Base-by-base conservation (phyloP, 1,284 basidiomycete species). In the Austroboletus novae-zelandiae region DNA sequence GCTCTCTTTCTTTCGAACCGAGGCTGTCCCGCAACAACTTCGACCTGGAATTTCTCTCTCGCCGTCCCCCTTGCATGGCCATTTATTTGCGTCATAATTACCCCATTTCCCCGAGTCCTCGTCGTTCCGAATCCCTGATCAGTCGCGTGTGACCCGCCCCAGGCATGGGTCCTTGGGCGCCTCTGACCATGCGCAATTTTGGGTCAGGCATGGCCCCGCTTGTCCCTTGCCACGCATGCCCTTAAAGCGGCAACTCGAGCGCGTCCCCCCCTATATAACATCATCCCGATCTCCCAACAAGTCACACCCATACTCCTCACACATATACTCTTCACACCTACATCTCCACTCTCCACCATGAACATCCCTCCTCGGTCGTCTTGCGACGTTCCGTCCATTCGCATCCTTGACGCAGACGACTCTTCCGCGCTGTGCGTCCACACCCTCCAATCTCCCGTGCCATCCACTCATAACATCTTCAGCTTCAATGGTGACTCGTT, bases 231-330 rank as follows among this genome's bases (percentile, higher is more conserved):
- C 49, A 60, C 44, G 44, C 49, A 17, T 32, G 2, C 18, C 27
- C 49, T 39, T 46, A 37, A 17, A 45, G 53, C 58, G 30, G 17
- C 51, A 41, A 54, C 51, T 5, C 25, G 2, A 44, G 27, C 29
- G 54, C 57, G 54, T 13, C 15, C 18, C 27, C 42, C 41, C 43
- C 43, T 64, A 65, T 66, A 65, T 61, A 63, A 37, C n/a, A 59
- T 14, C 20, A 9, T 29, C 42, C 23, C 34, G 17, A 32, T 49
- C 6, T n/a, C 39, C 45, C 40, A 43, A 25, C 52, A 35, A 53
- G 40, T 23, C 20, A 23, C 5, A 23, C 9, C 13, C 30, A 31
- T 2, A 15, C 31, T 10, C 10, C 9, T 14, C 30, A 31, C 30
- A 31, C 30, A 31, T 31, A 31, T 13, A 31, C 31, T 14, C 35